phyloP scores from a whole-genome alignment of 2,329 filamentous ascomycete species.

The Calonectria pseudoreteaudii region DNA sequence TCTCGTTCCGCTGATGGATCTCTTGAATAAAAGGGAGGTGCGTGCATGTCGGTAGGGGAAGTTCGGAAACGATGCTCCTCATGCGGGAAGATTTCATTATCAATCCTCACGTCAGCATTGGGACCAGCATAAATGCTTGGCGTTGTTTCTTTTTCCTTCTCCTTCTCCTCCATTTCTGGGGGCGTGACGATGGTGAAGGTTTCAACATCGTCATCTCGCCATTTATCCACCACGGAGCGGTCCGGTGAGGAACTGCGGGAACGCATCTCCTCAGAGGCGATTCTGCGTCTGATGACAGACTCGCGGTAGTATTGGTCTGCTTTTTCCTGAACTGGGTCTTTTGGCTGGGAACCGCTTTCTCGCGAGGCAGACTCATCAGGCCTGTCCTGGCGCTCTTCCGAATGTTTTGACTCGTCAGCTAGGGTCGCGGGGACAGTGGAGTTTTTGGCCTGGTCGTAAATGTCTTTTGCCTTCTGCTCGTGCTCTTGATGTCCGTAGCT shows the following conservation, averaged over 20 bases:
- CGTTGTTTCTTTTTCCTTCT: conserved; percentile 51
- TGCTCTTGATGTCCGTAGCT: conserved; percentile 50
- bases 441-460: conserved; percentile 59
- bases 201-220: conserved; percentile 53
- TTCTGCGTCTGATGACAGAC: conserved; percentile 63
- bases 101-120: conserved; percentile 73
- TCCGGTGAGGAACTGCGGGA: conserved; percentile 65
- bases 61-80: conserved; percentile 57
- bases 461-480: conserved; percentile 57
- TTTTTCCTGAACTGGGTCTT: conserved; percentile 65
- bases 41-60: conserved; percentile 39
- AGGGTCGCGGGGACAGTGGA: conserved; percentile 62
- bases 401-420: conserved; percentile 54
- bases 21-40: conserved; percentile 55
- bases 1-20: conserved; percentile 67
- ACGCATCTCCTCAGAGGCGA: conserved; percentile 65
- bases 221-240: conserved; percentile 67
- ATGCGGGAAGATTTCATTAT: conserved; percentile 67
- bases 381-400: conserved; percentile 47
- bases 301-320: conserved; percentile 70
- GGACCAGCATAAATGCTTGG: conserved; percentile 68
- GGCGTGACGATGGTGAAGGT: conserved; percentile 66
- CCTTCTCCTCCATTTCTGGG: conserved; percentile 60
- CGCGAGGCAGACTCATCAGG: conserved; percentile 50
- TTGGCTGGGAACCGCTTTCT: conserved; percentile 44